Conservation (phyloP, 192 early-diverging fungal genomes). For the Coemansia sp. region DNA sequence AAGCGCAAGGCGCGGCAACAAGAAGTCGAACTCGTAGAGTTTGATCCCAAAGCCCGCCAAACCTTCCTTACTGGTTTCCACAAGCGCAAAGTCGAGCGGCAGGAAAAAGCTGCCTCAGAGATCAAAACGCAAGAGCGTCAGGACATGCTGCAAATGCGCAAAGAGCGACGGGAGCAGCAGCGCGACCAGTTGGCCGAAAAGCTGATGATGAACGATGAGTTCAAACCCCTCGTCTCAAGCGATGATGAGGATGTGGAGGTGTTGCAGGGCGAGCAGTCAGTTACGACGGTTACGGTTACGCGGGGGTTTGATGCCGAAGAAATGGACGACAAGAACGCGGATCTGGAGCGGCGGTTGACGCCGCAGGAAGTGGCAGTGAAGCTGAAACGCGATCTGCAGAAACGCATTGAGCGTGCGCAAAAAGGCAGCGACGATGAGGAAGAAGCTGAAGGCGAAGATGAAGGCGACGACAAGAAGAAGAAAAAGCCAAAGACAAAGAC, state of each 20-base stretch:
- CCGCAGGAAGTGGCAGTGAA: conserved; percentile 24
- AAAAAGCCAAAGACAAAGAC: conserved; percentile 17
- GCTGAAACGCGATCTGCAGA: conserved; percentile 14
- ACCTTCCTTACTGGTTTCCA: conserved; percentile 75
- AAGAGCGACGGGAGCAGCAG: conserved; percentile 55
- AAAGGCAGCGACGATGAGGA: conserved; percentile 2
- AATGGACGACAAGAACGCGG: conserved; percentile 15
- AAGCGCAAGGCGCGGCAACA: conserved; percentile 66
- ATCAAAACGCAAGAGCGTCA: conserved; percentile 58
- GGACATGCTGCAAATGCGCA: conserved; percentile 53
- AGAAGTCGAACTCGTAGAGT: conserved; percentile 60
- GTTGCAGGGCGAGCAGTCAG: conserved; percentile 54
- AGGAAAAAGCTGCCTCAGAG: conserved; percentile 53
- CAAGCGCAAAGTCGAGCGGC: conserved; percentile 71
- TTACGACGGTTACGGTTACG: conserved; percentile 72
- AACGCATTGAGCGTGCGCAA: conserved; percentile 6
- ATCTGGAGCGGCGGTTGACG: conserved; percentile 20
- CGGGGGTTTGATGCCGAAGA: conserved; percentile 59
- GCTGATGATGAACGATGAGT: conserved; percentile 28
- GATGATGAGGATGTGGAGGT: conserved; percentile 55
- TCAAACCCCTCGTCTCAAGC: not conserved
- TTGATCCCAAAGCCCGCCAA: conserved; percentile 62
- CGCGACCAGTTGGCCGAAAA: conserved; percentile 57
- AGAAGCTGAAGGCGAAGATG: not conserved
- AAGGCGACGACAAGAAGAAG: conserved; percentile 2